Conservation (phyloP, 1,139 yeast genomes). For the Pichia sp. region DNA sequence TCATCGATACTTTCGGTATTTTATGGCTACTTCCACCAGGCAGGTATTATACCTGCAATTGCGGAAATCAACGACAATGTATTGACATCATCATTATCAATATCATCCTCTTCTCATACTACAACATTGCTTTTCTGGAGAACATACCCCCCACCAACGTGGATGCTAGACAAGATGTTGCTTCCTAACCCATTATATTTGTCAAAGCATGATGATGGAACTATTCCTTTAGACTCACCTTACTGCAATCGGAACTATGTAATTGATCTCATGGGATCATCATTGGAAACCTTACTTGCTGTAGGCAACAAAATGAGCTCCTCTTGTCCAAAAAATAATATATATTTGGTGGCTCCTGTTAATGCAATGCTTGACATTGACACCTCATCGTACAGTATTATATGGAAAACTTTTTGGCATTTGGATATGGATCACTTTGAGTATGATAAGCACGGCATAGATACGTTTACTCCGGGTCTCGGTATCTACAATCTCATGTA, state of each 20-base stretch:
- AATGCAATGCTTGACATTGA: constrained; percentile 24
- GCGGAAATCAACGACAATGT: constrained; percentile 31
- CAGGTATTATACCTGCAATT: constrained; percentile 76
- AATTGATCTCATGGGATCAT: constrained; percentile 61
- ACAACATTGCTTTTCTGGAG: constrained; percentile 77
- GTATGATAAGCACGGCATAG: constrained; percentile 33
- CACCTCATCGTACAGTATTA: not conserved
- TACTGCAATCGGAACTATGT: constrained; percentile 1
- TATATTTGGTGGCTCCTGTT: constrained; percentile 27
- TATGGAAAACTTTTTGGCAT: constrained; percentile 49
- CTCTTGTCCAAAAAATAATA: not conserved
- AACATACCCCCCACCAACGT: constrained; percentile 88
- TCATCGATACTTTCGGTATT: constrained; percentile 55
- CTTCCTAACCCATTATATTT: constrained; percentile 4
- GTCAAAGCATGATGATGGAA: constrained; percentile 1
- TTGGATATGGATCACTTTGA: constrained; percentile 70
- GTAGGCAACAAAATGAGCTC: constrained; percentile 17
- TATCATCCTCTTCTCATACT: not conserved
- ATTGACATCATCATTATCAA: not conserved
- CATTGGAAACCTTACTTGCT: constrained; percentile 30
- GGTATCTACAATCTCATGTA: constrained; percentile 44
- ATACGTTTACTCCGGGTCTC: constrained; percentile 56
- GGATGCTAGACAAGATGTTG: constrained; percentile 46
- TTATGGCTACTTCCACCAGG: constrained; percentile 85
- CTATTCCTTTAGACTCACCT: not conserved